Base-by-base conservation (phyloP, 2,329 filamentous ascomycete species). In the Cercospora berteroae region DNA sequence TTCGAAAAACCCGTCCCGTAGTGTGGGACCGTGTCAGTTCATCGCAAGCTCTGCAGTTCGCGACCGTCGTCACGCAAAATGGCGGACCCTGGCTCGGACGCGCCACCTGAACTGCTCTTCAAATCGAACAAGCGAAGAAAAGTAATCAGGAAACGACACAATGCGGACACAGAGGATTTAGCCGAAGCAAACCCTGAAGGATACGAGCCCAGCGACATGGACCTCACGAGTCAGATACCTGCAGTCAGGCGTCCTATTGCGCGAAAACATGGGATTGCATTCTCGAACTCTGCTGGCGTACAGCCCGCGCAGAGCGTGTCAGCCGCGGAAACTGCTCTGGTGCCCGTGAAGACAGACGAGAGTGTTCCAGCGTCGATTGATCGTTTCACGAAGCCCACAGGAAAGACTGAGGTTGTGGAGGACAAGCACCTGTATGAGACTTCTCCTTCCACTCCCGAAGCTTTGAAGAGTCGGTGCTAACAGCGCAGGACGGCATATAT, bases 401-500 rank as follows among this genome's bases (percentile, higher is more conserved):
- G 91, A 0, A 80, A 89, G 68, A 83, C 89, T 0, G 85, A 86
- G 36, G 89, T 90, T 65, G 77, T 87, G 23, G 79, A 83, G 44
- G 90, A 93, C 78, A 89, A 84, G 80, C 90, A 94, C 81, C 92
- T 94, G 91, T 94, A 85, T 88, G 89, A 87, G 50, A 65, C 39
- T 9, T 64, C 70, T 16, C 48, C n/a, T 70, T 59, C 31, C 52
- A 10, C 60, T 31, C 20, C 18, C 42, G 20, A 12, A 7, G 61
- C 33, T 23, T 33, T 52, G 13, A 25, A 67, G 76, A 63, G 48
- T 56, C 72, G 71, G 66, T 78, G 81, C 90, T 93, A 87, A 93
- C 87, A 80, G 83, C 85, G 84, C 83, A 93, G 91, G 90, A 90
- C 88, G 85, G 88, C 89, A 81, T 94, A 91, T 81, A 89, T 94